Percentiles rank a stretch among this genome's conserved stretches.
These are phyloP conservation scores for Beauveria sp. DNA, from an alignment of 2,329 filamentous ascomycete genomes.

Conservation along the genomic window DNA sequence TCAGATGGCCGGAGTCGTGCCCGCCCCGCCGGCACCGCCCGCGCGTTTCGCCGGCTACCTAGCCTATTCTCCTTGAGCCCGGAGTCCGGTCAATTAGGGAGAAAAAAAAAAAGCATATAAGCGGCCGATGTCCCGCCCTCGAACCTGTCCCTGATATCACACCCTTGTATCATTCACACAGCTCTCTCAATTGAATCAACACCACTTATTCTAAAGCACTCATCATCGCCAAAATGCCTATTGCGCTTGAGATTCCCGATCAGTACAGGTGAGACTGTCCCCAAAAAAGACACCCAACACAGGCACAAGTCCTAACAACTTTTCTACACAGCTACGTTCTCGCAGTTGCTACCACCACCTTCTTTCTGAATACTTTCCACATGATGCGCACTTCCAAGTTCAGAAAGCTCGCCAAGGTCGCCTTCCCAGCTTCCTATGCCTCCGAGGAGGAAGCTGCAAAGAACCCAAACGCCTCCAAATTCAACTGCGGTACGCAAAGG, in stretches of 20 bases:
- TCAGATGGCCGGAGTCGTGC: not conserved
- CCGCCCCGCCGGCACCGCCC: not conserved
- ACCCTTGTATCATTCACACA: not conserved
- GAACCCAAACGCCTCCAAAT: slow-evolving; percentile 44
- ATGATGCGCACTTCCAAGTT: slow-evolving; percentile 34
- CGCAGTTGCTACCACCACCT: slow-evolving; percentile 45
- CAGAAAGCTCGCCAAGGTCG: slow-evolving; percentile 45
- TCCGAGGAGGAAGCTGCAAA: slow-evolving; percentile 44
- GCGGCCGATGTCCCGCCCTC: not conserved
- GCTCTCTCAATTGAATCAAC: not conserved
- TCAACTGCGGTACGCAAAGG: slow-evolving; percentile 51
- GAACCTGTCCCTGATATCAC: not conserved
- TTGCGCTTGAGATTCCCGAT: slow-evolving; percentile 35
- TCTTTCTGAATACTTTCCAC: slow-evolving; percentile 52
- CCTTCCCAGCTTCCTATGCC: slow-evolving; percentile 52
- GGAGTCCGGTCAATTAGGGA: not conserved
- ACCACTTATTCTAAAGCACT: not conserved
- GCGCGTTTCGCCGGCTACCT: not conserved
- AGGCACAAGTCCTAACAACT: not conserved
- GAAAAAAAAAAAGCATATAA: not conserved
- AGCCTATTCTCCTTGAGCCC: not conserved
- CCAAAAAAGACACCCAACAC: not conserved
- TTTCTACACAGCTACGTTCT: slow-evolving; percentile 49
- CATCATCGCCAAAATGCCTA: slow-evolving; percentile 30
- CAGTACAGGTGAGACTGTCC: slow-evolving; percentile 40